These are phyloP conservation scores for Oryza officinalis DNA, from an alignment of 176 grass and related monocot species.

Conservation along the genomic window DNA sequence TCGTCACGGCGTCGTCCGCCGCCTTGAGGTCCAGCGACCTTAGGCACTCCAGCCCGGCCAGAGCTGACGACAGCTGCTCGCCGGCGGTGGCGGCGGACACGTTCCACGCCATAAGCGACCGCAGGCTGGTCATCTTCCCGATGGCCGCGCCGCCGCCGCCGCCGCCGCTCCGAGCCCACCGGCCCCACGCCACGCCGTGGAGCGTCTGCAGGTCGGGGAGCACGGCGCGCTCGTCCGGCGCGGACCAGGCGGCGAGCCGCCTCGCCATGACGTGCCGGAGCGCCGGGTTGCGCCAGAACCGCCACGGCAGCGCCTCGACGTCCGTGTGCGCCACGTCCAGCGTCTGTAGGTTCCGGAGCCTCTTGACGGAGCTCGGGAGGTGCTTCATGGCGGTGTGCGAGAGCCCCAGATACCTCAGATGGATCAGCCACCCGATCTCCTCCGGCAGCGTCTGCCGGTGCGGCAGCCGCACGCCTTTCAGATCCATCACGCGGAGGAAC, in stretches of 20 bases:
- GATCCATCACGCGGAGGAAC: conserved; percentile 19
- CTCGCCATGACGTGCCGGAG: conserved; percentile 6
- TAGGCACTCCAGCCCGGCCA: background rate
- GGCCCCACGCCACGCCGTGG: background rate
- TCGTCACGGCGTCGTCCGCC: background rate
- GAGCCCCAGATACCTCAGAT: background rate
- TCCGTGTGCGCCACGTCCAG: background rate
- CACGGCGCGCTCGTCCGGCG: background rate
- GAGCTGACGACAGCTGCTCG: background rate
- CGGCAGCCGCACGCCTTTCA: background rate
- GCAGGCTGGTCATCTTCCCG: conserved; percentile 6
- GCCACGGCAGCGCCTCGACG: background rate
- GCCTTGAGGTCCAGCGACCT: background rate
- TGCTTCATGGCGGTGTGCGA: background rate
- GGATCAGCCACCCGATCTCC: conserved; percentile 22
- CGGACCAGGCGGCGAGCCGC: background rate
- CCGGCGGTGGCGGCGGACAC: background rate
- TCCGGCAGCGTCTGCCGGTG: background rate
- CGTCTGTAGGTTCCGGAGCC: conserved; percentile 11
- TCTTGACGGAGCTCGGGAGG: background rate
- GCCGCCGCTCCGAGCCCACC: conserved; percentile 3
- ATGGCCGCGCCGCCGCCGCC: background rate
- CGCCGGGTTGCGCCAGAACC: background rate
- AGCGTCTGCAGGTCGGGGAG: background rate
- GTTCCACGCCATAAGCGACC: background rate